Base-by-base conservation (phyloP, 148 eudicot species). In the Oxyria digyna region DNA sequence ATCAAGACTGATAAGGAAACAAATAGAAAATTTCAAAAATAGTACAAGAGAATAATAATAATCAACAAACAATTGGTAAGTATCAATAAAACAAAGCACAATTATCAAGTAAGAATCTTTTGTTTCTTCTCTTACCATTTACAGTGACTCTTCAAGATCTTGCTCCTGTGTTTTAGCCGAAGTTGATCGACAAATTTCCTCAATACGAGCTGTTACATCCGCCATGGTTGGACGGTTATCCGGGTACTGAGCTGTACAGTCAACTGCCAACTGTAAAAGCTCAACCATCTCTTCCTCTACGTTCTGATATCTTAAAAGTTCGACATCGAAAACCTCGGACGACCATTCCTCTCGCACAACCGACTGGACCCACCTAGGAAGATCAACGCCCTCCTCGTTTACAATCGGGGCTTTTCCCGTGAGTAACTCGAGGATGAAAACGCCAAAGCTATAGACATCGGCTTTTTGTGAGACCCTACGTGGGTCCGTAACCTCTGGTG, bases 341-440 rank as follows among this genome's bases (percentile, higher is more conserved):
- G 90, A 85, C 98, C 94, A 93, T 29, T 93, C 96, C 68, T 93
- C 96, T 0, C 87, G 78, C 6, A 87, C 96, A 43, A 93, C 95
- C 6, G 98, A 89, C 67, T 93, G 97, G 29, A 93, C 98, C 98
- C 98, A 93, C 64, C 98, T 70, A 1, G 98, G 98, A 54, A 93
- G 85, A 67, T 93, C 98, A 15, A 93, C 92, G 8, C 98, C 98
- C 45, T 93, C 96, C 67, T 93, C 98, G 46, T 86, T 88, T 65
- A 80, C 67, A 45, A 80, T 43, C 13, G 98, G 98, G 21, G 96
- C 87, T 75, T 90, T 89, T 6, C 88, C 97, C 0, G 98, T 93
- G 1, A 93, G 82, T 75, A 93, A 73, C 69, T 93, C 98, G 66
- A 93, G 69, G 46, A 93, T 75, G 80, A 93, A 74, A 0, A 93